Conservation (phyloP, 2,329 filamentous ascomycete genomes). For the Aulographum hederae region DNA sequence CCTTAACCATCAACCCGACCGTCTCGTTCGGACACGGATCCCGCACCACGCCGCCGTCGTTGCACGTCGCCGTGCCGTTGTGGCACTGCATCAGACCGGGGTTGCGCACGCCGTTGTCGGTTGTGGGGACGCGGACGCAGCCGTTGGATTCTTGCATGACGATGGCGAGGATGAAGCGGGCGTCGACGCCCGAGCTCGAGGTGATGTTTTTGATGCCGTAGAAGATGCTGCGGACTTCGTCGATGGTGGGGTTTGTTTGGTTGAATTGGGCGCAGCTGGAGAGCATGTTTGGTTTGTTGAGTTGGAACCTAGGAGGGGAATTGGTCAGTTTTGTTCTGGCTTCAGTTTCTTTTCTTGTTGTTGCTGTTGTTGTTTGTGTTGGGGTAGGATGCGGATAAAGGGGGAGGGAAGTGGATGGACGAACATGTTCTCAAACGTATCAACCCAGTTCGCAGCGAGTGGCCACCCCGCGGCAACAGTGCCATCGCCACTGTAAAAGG, state of each 20-base stretch:
- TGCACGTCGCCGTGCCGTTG: constrained; percentile 20
- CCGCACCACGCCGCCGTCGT: constrained; percentile 13
- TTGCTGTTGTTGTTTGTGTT: constrained; percentile 3
- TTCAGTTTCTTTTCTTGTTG: background rate
- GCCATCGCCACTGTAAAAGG: background rate
- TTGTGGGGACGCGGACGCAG: constrained; percentile 26
- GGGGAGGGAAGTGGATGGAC: background rate
- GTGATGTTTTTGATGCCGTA: constrained; percentile 17
- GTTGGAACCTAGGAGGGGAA: constrained; percentile 11
- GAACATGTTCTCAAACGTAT: background rate
- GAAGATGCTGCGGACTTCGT: constrained; percentile 20
- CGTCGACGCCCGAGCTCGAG: constrained; percentile 15
- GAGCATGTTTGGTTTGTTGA: constrained; percentile 17
- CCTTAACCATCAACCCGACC: constrained; percentile 23
- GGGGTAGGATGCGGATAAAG: background rate
- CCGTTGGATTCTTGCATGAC: constrained; percentile 28
- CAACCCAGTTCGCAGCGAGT: no score
- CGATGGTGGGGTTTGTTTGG: constrained; percentile 17
- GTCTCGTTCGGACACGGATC: constrained; percentile 19
- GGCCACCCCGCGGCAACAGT: background rate
- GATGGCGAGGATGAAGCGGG: constrained; percentile 25
- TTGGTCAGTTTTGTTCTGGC: background rate
- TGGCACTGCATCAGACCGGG: constrained; percentile 30
- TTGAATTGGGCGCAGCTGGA: constrained; percentile 17
- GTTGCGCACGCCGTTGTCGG: constrained; percentile 21